Percentiles rank a stretch among this genome's conserved stretches.
Conservation (phyloP, 2,329 filamentous ascomycete genomes). For the Mycosphaerella sp. region DNA sequence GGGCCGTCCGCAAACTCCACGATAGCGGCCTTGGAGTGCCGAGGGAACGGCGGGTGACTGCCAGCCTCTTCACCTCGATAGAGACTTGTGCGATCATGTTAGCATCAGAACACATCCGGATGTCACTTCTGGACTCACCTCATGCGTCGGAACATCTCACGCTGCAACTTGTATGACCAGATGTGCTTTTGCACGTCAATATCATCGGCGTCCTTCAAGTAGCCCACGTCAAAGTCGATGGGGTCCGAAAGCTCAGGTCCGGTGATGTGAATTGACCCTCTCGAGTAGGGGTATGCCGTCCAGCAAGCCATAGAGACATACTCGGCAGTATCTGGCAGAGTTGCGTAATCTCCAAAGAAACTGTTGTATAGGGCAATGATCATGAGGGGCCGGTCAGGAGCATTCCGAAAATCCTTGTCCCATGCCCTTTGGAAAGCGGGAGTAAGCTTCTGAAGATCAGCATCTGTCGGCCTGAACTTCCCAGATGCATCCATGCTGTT, state of each 20-base stretch:
- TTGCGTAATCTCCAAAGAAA: constrained; percentile 25
- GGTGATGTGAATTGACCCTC: constrained; percentile 55
- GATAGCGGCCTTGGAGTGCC: constrained; percentile 40
- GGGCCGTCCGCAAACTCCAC: constrained; percentile 26
- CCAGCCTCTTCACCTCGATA: constrained; percentile 40
- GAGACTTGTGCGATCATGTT: constrained; percentile 24
- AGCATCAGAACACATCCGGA: not conserved
- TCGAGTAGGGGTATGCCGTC: constrained; percentile 55
- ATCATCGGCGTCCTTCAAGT: constrained; percentile 47
- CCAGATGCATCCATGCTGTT: constrained; percentile 49
- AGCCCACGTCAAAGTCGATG: constrained; percentile 25
- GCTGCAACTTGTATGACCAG: constrained; percentile 59
- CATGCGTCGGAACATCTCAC: constrained; percentile 54
- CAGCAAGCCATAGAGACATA: constrained; percentile 49
- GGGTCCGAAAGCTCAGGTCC: constrained; percentile 37
- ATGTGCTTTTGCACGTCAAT: constrained; percentile 47
- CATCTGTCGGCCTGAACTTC: constrained; percentile 51
- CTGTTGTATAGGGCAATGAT: constrained; percentile 37
- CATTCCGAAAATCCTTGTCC: constrained; percentile 48
- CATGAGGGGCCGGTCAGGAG: constrained; percentile 45
- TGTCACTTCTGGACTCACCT: constrained; percentile 3
- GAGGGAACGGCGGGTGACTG: constrained; percentile 36
- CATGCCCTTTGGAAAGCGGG: constrained; percentile 49
- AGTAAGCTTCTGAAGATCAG: constrained; percentile 48
- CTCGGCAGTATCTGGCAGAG: constrained; percentile 28